These are phyloP conservation scores for Ophiocordyceps polyrhachis-furcata DNA, from an alignment of 2,329 filamentous ascomycete genomes.

Conservation along the genomic window DNA sequence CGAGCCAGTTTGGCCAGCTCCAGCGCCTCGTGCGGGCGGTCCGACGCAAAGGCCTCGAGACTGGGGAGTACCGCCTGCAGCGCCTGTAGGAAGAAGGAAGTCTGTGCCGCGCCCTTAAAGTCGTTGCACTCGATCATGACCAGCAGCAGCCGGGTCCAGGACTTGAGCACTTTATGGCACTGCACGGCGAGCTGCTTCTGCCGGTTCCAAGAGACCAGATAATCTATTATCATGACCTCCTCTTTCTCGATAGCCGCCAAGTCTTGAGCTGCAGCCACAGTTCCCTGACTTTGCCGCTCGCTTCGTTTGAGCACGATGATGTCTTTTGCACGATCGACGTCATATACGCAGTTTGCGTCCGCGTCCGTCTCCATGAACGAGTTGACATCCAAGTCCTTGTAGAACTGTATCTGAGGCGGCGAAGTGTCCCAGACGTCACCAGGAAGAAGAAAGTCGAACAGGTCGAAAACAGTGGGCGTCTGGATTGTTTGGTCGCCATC, in stretches of 20 bases:
- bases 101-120: slow-evolving; percentile 52
- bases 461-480: slow-evolving; percentile 68
- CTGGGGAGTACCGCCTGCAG: slow-evolving; percentile 79
- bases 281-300: slow-evolving; percentile 33
- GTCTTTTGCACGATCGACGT: slow-evolving; percentile 53
- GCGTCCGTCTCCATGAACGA: slow-evolving; percentile 42
- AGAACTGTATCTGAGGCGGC: slow-evolving; percentile 36
- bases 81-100: slow-evolving; percentile 66
- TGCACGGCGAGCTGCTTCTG: slow-evolving; percentile 35
- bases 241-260: slow-evolving; percentile 34
- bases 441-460: slow-evolving; percentile 68
- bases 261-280: slow-evolving; percentile 30
- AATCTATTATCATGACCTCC: slow-evolving; percentile 39
- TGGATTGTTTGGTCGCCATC: slow-evolving; percentile 46
- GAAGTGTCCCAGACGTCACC: slow-evolving; percentile 30
- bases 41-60: slow-evolving; percentile 56
- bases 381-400: slow-evolving; percentile 48
- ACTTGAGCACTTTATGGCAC: slow-evolving; percentile 50
- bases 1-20: slow-evolving; percentile 64
- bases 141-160: slow-evolving; percentile 72
- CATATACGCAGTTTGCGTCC: slow-evolving; percentile 40
- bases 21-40: slow-evolving; percentile 49
- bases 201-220: slow-evolving; percentile 44
- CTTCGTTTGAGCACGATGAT: slow-evolving; percentile 52
- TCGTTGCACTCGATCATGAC: slow-evolving; percentile 71